Evolutionary conservation across 108 stramenopile species (phyloP).

Genomic region (Halocafeteria seosinensis): DNA sequence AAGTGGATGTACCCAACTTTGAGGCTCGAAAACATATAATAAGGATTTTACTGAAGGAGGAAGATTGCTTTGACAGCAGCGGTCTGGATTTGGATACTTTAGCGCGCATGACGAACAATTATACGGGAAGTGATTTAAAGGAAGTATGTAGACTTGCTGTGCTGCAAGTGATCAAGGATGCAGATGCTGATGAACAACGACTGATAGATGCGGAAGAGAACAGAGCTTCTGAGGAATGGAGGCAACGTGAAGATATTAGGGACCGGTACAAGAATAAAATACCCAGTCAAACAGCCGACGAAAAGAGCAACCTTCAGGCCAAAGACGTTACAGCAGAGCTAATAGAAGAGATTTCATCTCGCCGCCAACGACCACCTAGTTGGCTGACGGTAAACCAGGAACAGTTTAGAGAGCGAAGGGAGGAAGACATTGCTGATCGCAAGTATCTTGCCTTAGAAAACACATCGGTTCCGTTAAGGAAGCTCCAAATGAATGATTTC

Average conservation of each 20-base stretch:
- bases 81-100: conserved; percentile 39
- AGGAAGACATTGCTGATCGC: background rate
- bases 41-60: conserved; percentile 16
- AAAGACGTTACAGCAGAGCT: background rate
- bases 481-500: conserved; percentile 10
- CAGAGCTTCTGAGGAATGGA: too few species aligned
- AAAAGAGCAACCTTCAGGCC: background rate
- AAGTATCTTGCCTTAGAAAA: background rate
- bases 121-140: conserved; percentile 80
- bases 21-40: conserved; percentile 50
- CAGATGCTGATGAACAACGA: conserved; percentile 40
- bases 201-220: background rate
- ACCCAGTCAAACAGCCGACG: background rate
- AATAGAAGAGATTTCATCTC: too few species aligned
- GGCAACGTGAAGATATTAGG: background rate
- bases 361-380: too few species aligned
- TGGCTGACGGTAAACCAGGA: too few species aligned
- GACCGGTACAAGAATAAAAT: background rate
- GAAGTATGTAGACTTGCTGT: conserved; percentile 79
- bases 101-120: conserved; percentile 50
- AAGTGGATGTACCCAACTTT: conserved; percentile 59
- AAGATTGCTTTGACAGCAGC: conserved; percentile 38
- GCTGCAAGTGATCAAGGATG: conserved; percentile 60
- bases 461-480: background rate
- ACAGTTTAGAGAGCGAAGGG: background rate